These are phyloP conservation scores for Austropuccinia psidii DNA, from an alignment of 1,284 basidiomycete species.

Conservation along the genomic window DNA sequence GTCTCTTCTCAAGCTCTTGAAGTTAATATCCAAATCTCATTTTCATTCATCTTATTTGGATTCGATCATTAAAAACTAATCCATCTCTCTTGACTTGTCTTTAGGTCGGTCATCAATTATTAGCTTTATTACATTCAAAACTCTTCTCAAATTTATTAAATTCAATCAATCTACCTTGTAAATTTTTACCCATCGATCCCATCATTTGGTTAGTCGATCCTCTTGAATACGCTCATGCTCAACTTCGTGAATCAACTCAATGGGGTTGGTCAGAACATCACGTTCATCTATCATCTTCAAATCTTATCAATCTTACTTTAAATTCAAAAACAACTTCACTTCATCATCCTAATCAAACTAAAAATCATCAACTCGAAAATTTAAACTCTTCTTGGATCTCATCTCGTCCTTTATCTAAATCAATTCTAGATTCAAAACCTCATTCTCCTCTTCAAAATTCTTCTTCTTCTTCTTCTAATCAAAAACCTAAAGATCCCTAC, in stretches of 20 bases:
- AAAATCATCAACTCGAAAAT: not conserved
- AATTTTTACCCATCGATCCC: conserved; percentile 25
- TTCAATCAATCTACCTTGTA: not conserved
- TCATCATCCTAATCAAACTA: not conserved
- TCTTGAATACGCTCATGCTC: conserved; percentile 35
- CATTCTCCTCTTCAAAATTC: not conserved
- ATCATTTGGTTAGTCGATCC: conserved; percentile 37
- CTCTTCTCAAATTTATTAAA: conserved; percentile 15
- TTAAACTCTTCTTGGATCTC: not conserved
- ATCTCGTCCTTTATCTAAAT: not conserved
- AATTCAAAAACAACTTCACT: not conserved
- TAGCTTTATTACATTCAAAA: conserved; percentile 27
- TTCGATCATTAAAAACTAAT: not conserved
- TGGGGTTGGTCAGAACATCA: conserved; percentile 37
- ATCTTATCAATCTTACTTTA: not conserved
- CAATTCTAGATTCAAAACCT: not conserved
- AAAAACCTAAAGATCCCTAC: too few species aligned
- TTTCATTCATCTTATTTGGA: not conserved
- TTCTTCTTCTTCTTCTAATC: too few species aligned
- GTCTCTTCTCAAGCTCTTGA: conserved; percentile 32
- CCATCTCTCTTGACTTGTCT: not conserved
- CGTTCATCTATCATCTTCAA: conserved; percentile 12
- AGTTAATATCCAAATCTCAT: conserved; percentile 6
- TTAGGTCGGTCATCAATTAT: conserved; percentile 31
- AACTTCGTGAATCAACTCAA: conserved; percentile 29